phyloP scores from a whole-genome alignment of 2,329 filamentous ascomycete genomes.

The Pseudopithomyces chartarum region DNA sequence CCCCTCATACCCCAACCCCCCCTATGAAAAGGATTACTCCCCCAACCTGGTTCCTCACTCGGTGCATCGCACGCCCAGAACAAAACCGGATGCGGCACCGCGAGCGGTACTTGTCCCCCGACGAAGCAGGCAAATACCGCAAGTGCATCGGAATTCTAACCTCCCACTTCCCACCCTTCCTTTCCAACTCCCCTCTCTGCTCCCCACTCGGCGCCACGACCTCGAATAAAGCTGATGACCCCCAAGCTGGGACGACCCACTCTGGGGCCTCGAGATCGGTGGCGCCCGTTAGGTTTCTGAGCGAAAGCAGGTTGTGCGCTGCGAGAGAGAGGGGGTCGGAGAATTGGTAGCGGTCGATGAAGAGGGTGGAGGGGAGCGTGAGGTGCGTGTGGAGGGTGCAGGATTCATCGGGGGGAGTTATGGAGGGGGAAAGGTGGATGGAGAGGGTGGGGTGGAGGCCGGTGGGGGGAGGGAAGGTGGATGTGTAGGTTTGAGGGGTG shows the following conservation, averaged over 20 bases:
- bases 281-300: conserved; percentile 73
- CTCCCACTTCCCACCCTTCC: conserved; percentile 63
- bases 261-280: conserved; percentile 90
- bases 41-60: conserved; percentile 63
- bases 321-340: conserved; percentile 74
- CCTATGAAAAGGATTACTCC: conserved; percentile 82
- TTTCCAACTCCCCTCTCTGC: no score
- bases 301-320: conserved; percentile 75
- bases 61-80: conserved; percentile 84
- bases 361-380: conserved; percentile 79
- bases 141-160: conserved; percentile 81
- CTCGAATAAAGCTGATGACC: conserved; percentile 76
- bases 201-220: conserved; percentile 61
- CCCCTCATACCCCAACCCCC: conserved; percentile 84
- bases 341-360: conserved; percentile 88
- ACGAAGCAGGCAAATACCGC: conserved; percentile 68
- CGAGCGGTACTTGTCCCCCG: conserved; percentile 45
- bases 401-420: conserved; percentile 51
- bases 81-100: conserved; percentile 79
- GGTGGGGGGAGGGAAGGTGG: conserved; percentile 70
- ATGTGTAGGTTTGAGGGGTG: conserved; percentile 64
- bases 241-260: conserved; percentile 79
- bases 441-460: conserved; percentile 84
- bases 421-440: conserved; percentile 65
- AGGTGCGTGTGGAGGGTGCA: conserved; percentile 81